Evolutionary conservation across 306 rosid species (phyloP), one percentile per base, ranked within the genome.

Genomic region (Cucumis melo): DNA sequence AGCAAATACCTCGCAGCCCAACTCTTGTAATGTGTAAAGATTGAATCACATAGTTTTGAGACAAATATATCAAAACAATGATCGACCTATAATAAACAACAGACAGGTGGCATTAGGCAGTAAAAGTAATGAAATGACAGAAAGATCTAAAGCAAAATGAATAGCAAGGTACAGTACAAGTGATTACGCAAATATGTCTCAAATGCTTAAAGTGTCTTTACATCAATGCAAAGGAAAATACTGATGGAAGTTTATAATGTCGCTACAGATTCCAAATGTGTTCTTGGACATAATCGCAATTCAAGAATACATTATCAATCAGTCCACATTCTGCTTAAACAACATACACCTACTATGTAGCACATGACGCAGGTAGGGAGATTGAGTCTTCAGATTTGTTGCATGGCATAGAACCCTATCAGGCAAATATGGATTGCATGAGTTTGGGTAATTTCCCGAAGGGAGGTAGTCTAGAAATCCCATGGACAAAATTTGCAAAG

Each of bases 21-120:
- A 82, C 98, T 91, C 90, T 93, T 91, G 89, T 87, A 90, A 76
- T 90, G 89, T 73, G 96, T 87, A 79, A 91, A 90, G 74, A 91
- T 87, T 74, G 79, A 87, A 78, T 93, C 97, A 81, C 90, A 90
- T 53, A 93, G 85, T 87, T 86, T 91, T 42, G 91, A 82, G 76
- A 91, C 96, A 87, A 93, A 90, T 83, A 90, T 85, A 80, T 93
- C 98, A 76, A 91, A 93, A 85, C 98, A 90, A 84, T 91, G 94
- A 83, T 93, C 98, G 77, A 91, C 98, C 98, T 93, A 75, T 24
- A 29, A 24, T 53, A 66, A 32, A 39, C 46, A 77, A 44, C 21
- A 57, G 27, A 75, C 38, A 27, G 36, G 21, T 75, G 39, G 21
- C 51, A 44, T 42, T 1, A 68, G 54, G 38, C 13, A 41, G 38